These are phyloP conservation scores for Syzygium aromaticum DNA, from an alignment of 345 rosid species.

Conservation along the genomic window DNA sequence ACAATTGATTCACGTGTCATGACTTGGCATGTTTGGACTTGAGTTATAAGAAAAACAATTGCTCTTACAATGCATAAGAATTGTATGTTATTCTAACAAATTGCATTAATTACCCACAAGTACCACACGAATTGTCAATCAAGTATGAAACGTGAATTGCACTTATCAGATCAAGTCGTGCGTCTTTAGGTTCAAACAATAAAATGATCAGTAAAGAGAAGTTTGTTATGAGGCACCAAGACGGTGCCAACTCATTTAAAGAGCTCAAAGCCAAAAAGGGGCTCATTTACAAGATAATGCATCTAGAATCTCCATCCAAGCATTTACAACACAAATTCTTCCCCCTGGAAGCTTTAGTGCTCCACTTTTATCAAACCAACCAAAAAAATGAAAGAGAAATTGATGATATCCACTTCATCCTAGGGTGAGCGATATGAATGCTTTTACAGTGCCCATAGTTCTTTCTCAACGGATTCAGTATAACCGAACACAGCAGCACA, in stretches of 20 bases:
- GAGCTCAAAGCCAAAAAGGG: neutral
- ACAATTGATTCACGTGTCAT: neutral
- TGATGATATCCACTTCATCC: neutral
- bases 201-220: neutral
- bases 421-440: neutral
- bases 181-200: neutral
- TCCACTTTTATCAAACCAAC: neutral
- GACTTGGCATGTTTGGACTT: neutral
- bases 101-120: neutral
- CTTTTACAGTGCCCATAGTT: neutral
- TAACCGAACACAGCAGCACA: neutral
- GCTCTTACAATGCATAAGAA: neutral
- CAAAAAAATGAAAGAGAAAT: neutral
- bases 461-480: neutral
- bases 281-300: neutral
- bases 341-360: neutral
- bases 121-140: neutral
- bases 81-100: neutral
- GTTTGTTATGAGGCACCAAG: neutral
- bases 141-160: neutral
- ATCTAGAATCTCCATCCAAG: neutral
- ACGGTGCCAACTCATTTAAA: neutral
- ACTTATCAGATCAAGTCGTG: neutral
- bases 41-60: neutral
- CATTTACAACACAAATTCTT: neutral